Evolutionary conservation across 2,329 filamentous ascomycete species (phyloP), one percentile per base, ranked within the genome.

Genomic region (Ceratocystis harringtonii): DNA sequence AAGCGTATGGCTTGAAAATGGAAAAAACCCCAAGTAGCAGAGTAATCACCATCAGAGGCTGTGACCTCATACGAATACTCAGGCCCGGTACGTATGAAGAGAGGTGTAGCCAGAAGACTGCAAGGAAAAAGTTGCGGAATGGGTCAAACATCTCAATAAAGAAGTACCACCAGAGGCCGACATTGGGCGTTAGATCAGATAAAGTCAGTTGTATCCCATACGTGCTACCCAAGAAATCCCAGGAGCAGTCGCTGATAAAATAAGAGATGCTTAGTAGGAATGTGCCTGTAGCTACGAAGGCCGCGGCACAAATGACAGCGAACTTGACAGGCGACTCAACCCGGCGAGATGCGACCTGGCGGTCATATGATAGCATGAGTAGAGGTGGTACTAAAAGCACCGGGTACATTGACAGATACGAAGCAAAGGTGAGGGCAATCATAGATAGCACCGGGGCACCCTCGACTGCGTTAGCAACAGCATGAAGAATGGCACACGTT

Each of bases 71-170:
- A 66, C 92, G 87, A 65, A 96, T 81, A 12, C 87, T 90, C 52
- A 99, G 78, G 0, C 90, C 92, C 17, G 88, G 88, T 44, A 95
- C 89, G 75, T 99, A 99, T 48, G 89, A 88, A 0, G 88, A 85
- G 66, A 97, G 84, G 73, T 99, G 94, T 68, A 99, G 82, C 91
- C 95, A 97, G 78, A 99, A 99, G 61, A 99, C 92, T 65, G 89
- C 94, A 2, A 99, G 83, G 80, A 97, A 99, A 80, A 99, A 99
- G 70, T 88, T 87, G 48, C 94, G 84, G 81, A 99, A 99, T 0
- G 92, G 92, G 76, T 99, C 94, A 74, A 99, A 99, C 85, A 99
- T 99, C 74, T 99, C 92, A 70, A 95, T 95, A 73, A 99, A 97
- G 77, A 99, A 99, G 76, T 99, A 99, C 94, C 94, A 99, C 94